Evolutionary conservation across 148 eudicot species (phyloP), one percentile per base, ranked within the genome.

Genomic region (Cornus kousa): DNA sequence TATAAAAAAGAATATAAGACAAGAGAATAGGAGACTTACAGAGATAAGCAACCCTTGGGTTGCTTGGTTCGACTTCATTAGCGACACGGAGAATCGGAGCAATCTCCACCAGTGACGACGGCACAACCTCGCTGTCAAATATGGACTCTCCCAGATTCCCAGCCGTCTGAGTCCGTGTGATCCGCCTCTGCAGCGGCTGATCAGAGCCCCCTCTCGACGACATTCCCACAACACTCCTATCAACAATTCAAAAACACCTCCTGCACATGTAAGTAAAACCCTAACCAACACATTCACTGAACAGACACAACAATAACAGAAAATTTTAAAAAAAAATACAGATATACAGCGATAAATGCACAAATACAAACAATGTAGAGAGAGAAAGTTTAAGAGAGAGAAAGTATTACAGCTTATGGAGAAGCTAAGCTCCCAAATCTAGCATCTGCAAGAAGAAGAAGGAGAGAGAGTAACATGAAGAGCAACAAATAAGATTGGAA

Each of bases 61-160:
- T 93, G 79, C 91, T 90, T 33, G 91, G 92, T 79, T 96, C 99
- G 13, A 96, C 98, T 86, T 96, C 99, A 84, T 94, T 96, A 72
- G 99, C 99, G 74, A 96, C 99, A 81, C 99, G 99, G 67, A 96
- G 98, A 85, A 96, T 96, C 0, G 99, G 98, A 75, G 98, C 99
- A 43, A 96, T 96, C 80, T 93, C 95, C 28, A 88, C 93, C 24
- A 96, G 86, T 7, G 99, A 92, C 33, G 99, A 96, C 57, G 99
- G 99, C 77, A 96, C 99, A 43, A 96, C 88, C 85, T 96, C 99
- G 90, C 98, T 93, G 80, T 96, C 99, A 72, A 96, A 92, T 4
- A 90, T 90, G 9, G 95, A 88, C 76, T 92, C 97, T 14, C 70
- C 70, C 5, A 68, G 70, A 68, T 28, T 68, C 39, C 70, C 70